A percentile compares a stretch with the other conserved stretches of the same genome.
These are phyloP conservation scores for Agarophyton chilense DNA, from an alignment of 23 red algal genomes.

Conservation along the genomic window DNA sequence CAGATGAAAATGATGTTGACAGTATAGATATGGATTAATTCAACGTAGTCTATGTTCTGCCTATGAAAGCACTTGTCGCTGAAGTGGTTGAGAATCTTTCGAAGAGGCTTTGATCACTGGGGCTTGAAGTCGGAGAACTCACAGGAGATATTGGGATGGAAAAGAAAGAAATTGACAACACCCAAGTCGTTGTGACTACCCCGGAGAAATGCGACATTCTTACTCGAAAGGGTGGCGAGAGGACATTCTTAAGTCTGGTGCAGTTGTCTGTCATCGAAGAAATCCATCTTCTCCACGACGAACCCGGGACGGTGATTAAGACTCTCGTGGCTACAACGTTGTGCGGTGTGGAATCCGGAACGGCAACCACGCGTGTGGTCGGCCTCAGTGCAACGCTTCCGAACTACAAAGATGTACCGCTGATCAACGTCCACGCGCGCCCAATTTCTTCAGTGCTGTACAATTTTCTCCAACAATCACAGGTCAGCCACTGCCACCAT, in stretches of 20 bases:
- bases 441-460: too few species aligned
- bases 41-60: slow-evolving; percentile 91
- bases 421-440: too few species aligned
- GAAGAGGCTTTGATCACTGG: slow-evolving; percentile 42
- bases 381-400: slow-evolving; percentile 96
- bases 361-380: slow-evolving; percentile 62
- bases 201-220: slow-evolving; percentile 99
- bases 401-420: slow-evolving; percentile 92
- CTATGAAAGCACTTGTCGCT: slow-evolving; percentile 94
- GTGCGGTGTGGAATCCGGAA: slow-evolving; percentile 34
- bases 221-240: slow-evolving; percentile 71
- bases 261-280: slow-evolving; percentile 90
- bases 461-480: too few species aligned
- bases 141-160: slow-evolving; percentile 89
- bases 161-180: slow-evolving; percentile 64
- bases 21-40: slow-evolving; percentile 57
- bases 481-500: too few species aligned
- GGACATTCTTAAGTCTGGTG: slow-evolving; percentile 57
- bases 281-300: slow-evolving; percentile 93
- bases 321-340: slow-evolving; percentile 80
- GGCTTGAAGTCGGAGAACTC: slow-evolving; percentile 80
- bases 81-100: slow-evolving; percentile 87
- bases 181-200: slow-evolving; percentile 92
- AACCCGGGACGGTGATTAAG: slow-evolving; percentile 90
- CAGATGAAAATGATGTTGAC: not conserved